These are phyloP conservation scores for Xerocomus amazonicus DNA, from an alignment of 1,284 basidiomycete species.

Conservation along the genomic window DNA sequence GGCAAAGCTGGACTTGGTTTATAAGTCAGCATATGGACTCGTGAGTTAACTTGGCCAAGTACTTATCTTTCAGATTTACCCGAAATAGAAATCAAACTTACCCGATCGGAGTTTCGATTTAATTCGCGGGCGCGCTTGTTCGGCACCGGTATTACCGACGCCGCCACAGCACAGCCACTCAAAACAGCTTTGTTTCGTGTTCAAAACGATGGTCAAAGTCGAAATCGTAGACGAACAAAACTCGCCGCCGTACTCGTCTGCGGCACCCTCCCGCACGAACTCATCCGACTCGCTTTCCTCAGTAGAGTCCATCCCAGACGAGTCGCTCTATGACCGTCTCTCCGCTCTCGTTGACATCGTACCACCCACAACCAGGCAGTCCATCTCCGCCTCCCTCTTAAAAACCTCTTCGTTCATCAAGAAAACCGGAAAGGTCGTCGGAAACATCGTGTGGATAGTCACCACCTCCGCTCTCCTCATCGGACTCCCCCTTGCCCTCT, in stretches of 20 bases:
- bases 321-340: slow-evolving; percentile 88
- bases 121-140: slow-evolving; percentile 12
- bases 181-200: slow-evolving; percentile 7
- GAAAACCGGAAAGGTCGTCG: slow-evolving; percentile 67
- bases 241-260: slow-evolving; percentile 69
- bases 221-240: slow-evolving; percentile 76
- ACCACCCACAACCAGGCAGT: slow-evolving; percentile 82
- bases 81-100: slow-evolving; percentile 8
- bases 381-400: slow-evolving; percentile 60
- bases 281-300: slow-evolving; percentile 75
- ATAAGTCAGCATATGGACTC: too few species aligned
- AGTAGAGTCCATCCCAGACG: slow-evolving; percentile 58
- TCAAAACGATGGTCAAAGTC: slow-evolving; percentile 75
- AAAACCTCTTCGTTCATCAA: slow-evolving; percentile 63
- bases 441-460: slow-evolving; percentile 91
- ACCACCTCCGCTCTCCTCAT: slow-evolving; percentile 93
- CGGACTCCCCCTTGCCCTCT: slow-evolving; percentile 88
- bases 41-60: slow-evolving; percentile 25
- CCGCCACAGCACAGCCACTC: slow-evolving; percentile 22
- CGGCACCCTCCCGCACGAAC: slow-evolving; percentile 60
- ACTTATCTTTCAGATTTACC: slow-evolving; percentile 23
- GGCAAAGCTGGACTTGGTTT: too few species aligned
- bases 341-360: slow-evolving; percentile 94
- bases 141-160: slow-evolving; percentile 30
- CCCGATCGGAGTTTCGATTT: slow-evolving; percentile 26